phyloP scores from a whole-genome alignment of 192 early-diverging fungal species.

The Backusella sp. region DNA sequence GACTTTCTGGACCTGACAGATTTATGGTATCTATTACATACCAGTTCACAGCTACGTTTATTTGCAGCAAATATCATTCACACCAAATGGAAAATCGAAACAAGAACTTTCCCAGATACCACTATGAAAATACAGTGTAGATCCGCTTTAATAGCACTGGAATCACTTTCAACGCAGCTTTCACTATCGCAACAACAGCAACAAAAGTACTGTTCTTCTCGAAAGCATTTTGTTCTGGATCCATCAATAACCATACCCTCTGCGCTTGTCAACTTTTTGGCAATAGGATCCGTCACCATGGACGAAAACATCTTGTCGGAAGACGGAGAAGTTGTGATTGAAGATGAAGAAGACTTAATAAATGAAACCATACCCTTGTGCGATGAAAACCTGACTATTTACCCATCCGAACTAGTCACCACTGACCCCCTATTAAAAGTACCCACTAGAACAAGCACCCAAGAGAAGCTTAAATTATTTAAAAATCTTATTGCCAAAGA shows the following conservation, averaged over 20 bases:
- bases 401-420: constrained; percentile 5
- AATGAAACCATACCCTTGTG: not conserved
- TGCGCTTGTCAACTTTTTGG: not conserved
- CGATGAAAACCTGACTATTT: not conserved
- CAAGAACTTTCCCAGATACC: constrained; percentile 11
- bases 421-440: not conserved
- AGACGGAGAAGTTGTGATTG: not conserved
- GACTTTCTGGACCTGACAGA: constrained; percentile 33
- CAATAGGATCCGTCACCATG: not conserved
- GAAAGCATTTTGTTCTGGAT: not conserved
- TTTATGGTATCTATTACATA: constrained; percentile 33
- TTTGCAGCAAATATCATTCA: constrained; percentile 28
- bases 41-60: constrained; percentile 18
- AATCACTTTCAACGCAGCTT: constrained; percentile 21
- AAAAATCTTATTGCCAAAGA: constrained; percentile 19
- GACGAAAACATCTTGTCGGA: not conserved
- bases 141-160: constrained; percentile 31
- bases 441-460: not conserved
- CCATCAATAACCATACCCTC: not conserved
- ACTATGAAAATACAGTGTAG: constrained; percentile 36
- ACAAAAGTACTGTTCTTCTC: not conserved
- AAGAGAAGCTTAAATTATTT: constrained; percentile 14
- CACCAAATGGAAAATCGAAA: constrained; percentile 33
- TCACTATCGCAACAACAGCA: constrained; percentile 11
- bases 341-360: not conserved